Evolutionary conservation across 192 early-diverging fungal species (phyloP).

Genomic region (Coemansia umbellata): DNA sequence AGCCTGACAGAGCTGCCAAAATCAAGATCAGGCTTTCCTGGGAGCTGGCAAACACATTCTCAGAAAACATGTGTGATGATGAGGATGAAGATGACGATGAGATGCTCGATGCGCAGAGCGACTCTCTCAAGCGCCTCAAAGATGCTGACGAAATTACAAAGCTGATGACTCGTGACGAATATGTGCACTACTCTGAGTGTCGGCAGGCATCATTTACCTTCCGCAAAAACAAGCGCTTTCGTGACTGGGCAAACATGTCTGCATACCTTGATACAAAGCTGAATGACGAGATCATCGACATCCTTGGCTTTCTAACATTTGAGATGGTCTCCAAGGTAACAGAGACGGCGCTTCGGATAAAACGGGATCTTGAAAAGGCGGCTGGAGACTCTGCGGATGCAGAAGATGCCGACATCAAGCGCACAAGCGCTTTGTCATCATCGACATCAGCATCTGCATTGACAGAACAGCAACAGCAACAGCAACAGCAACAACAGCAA

Average conservation of each 20-base stretch:
- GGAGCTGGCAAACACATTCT: conserved; percentile 84
- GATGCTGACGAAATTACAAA: conserved; percentile 90
- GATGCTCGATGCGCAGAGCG: conserved; percentile 77
- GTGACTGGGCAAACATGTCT: conserved; percentile 93
- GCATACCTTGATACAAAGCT: conserved; percentile 85
- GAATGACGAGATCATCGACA: conserved; percentile 92
- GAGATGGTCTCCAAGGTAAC: conserved; percentile 94
- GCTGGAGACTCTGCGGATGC: conserved; percentile 22
- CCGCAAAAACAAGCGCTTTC: conserved; percentile 88
- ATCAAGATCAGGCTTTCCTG: conserved; percentile 87
- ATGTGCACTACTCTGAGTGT: conserved; percentile 97
- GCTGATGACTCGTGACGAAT: conserved; percentile 97
- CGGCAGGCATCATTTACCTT: conserved; percentile 97
- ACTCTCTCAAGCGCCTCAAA: conserved; percentile 78
- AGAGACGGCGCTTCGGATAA: conserved; percentile 78
- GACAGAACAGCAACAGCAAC: neutral
- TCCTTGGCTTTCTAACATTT: conserved; percentile 91
- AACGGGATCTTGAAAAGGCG: conserved; percentile 60
- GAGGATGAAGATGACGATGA: conserved; percentile 88
- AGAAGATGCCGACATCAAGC: conserved; percentile 7
- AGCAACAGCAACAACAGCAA: neutral
- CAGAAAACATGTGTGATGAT: conserved; percentile 75
- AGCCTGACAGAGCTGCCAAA: conserved; percentile 55
- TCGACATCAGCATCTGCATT: neutral
- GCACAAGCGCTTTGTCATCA: conserved; percentile 7